Conservation (phyloP, 371 early-diverging fungal genomes). For the Conidiobolus incongruus region DNA sequence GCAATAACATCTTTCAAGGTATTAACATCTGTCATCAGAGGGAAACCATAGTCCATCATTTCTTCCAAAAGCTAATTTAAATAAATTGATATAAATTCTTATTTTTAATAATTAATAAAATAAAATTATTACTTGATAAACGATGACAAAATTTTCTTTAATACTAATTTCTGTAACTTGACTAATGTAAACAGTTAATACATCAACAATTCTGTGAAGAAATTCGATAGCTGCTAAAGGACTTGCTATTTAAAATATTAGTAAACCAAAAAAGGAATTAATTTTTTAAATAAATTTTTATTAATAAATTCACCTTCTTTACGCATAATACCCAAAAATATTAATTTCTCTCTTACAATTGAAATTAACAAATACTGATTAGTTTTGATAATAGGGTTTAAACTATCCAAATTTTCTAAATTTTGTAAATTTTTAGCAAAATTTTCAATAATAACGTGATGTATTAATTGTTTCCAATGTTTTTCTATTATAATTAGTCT, state of each 20-base stretch:
- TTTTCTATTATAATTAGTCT: constrained; percentile 71
- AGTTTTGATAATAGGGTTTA: constrained; percentile 36
- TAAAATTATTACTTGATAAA: constrained; percentile 42
- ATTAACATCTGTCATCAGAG: constrained; percentile 66
- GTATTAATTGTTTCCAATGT: constrained; percentile 56
- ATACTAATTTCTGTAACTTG: constrained; percentile 54
- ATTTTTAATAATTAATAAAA: background rate
- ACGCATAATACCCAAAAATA: constrained; percentile 43
- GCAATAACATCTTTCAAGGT: constrained; percentile 68
- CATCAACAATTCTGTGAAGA: constrained; percentile 56
- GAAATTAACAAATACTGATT: constrained; percentile 42
- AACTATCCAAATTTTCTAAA: constrained; percentile 28
- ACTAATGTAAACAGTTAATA: constrained; percentile 59
- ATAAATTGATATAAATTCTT: too few relatives aligned
- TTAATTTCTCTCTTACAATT: constrained; percentile 36
- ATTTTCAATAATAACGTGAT: constrained; percentile 42
- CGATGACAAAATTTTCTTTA: constrained; percentile 78
- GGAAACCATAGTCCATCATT: constrained; percentile 79
- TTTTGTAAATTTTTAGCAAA: constrained; percentile 33
- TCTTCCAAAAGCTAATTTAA: constrained; percentile 63
- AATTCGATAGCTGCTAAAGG: constrained; percentile 70
- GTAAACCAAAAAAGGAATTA: too few relatives aligned
- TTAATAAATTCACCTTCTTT: constrained; percentile 30
- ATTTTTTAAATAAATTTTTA: constrained; percentile 5
- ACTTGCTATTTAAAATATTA: too few relatives aligned